Conservation (phyloP, 257 asterid genomes). For the Gardenia jasminoides region DNA sequence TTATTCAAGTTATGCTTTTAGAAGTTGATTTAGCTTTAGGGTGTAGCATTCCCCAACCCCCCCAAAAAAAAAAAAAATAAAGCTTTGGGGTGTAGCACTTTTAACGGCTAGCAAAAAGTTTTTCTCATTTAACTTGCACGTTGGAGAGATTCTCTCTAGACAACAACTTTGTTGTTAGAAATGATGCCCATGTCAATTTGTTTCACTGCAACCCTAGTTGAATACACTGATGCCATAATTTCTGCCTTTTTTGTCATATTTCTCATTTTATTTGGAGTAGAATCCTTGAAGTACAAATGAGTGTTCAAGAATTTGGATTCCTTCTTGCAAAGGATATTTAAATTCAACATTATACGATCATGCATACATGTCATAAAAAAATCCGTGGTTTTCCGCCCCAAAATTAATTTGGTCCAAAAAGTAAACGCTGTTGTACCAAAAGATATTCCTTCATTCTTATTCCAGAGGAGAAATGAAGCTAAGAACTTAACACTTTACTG, state of each 20-base stretch:
- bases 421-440: too few species aligned
- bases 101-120: background rate
- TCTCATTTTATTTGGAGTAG: background rate
- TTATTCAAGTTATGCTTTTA: background rate
- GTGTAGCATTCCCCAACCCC: background rate
- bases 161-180: background rate
- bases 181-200: background rate
- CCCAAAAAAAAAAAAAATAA: too few species aligned
- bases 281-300: background rate
- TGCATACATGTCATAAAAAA: background rate
- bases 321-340: too few species aligned
- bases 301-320: background rate
- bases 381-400: too few species aligned
- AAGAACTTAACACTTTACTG: background rate
- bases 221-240: background rate
- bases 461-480: too few species aligned
- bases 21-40: background rate
- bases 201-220: background rate
- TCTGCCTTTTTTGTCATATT: background rate
- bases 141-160: background rate
- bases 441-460: too few species aligned
- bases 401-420: background rate
- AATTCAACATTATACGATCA: background rate
- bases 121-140: background rate
- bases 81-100: background rate